These are phyloP conservation scores for Volvox africanus DNA, from an alignment of 139 green algal species.

Conservation along the genomic window DNA sequence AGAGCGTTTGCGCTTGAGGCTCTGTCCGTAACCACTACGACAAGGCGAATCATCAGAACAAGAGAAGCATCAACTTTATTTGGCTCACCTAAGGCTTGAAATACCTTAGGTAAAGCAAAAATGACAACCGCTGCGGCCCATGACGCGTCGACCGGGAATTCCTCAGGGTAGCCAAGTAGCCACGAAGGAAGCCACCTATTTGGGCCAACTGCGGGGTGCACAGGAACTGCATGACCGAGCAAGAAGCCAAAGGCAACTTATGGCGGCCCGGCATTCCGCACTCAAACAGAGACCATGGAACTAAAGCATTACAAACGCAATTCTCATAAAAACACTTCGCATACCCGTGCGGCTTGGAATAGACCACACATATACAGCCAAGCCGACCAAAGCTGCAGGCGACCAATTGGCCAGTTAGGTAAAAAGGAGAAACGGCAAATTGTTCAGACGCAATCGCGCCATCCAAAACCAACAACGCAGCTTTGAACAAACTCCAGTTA, in stretches of 20 bases:
- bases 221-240: too few relatives aligned
- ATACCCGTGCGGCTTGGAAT: background rate
- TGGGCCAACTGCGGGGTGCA: too few relatives aligned
- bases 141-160: background rate
- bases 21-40: too few relatives aligned
- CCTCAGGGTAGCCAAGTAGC: too few relatives aligned
- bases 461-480: background rate
- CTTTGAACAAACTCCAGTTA: background rate
- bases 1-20: too few relatives aligned
- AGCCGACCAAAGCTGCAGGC: constrained; percentile 1
- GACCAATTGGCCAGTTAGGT: background rate
- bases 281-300: too few relatives aligned
- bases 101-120: background rate
- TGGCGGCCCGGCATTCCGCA: too few relatives aligned
- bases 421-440: background rate
- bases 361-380: background rate
- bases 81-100: background rate
- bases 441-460: constrained; percentile 6
- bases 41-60: too few relatives aligned
- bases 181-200: too few relatives aligned
- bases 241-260: too few relatives aligned
- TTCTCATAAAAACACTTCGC: background rate
- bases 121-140: background rate
- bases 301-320: background rate
- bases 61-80: background rate